phyloP scores from a whole-genome alignment of 176 grass and related monocot genomes.

The Aegilops umbellulata region DNA sequence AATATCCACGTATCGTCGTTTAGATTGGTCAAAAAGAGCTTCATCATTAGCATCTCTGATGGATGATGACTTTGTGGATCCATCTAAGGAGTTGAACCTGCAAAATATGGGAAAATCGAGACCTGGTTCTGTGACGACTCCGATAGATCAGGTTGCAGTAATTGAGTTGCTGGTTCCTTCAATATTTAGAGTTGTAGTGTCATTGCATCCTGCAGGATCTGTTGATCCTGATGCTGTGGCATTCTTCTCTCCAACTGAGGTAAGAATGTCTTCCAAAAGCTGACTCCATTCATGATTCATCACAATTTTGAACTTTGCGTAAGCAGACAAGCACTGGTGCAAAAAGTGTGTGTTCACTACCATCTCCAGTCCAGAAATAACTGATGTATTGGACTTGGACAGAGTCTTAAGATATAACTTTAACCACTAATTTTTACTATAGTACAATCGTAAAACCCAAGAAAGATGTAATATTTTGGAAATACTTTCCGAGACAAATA shows the following conservation, averaged over 20 bases:
- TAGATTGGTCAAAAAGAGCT: conserved; percentile 95
- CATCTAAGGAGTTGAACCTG: conserved; percentile 59
- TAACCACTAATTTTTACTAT: not conserved
- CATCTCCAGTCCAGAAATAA: not conserved
- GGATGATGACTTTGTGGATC: conserved; percentile 62
- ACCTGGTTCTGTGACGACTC: conserved; percentile 26
- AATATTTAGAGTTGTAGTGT: conserved; percentile 91
- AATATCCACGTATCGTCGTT: conserved; percentile 72
- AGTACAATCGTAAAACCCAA: not conserved
- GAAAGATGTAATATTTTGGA: not conserved
- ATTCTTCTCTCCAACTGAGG: conserved; percentile 93
- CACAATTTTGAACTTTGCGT: conserved; percentile 9
- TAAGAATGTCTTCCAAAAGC: conserved; percentile 33
- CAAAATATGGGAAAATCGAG: conserved; percentile 51
- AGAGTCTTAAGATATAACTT: not conserved
- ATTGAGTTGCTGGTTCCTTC: conserved; percentile 84
- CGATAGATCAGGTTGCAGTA: conserved; percentile 67
- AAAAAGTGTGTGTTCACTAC: not conserved
- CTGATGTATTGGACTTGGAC: not conserved
- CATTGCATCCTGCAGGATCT: conserved; percentile 91
- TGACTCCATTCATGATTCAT: not conserved
- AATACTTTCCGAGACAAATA: not conserved
- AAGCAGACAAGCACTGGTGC: conserved; percentile 6
- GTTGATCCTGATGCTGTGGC: conserved; percentile 77
- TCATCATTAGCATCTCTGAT: conserved; percentile 53